Percentiles rank a stretch among this genome's conserved stretches.
phyloP scores from a whole-genome alignment of 768 basidiomycete genomes.

The Cystofilobasidium macerans region DNA sequence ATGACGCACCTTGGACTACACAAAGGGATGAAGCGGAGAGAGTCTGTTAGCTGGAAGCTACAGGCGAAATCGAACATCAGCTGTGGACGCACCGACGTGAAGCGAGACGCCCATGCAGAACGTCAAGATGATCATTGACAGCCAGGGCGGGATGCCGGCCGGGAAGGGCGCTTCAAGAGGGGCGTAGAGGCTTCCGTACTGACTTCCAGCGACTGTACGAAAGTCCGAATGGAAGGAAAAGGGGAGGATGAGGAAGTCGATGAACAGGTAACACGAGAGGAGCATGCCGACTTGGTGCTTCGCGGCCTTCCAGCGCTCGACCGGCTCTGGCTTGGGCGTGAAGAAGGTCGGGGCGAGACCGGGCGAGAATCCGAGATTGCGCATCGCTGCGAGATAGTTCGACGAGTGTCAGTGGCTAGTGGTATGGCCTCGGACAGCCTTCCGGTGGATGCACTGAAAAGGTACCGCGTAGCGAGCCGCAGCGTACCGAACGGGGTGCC shows the following conservation, averaged over 20 bases:
- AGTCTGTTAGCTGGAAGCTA: too few species aligned
- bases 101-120: constrained; percentile 11
- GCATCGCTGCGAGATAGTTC: background rate
- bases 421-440: background rate
- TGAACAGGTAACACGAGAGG: constrained; percentile 10
- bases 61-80: background rate
- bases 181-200: constrained; percentile 15
- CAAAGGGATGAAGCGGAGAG: too few species aligned
- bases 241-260: constrained; percentile 18
- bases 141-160: background rate
- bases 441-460: background rate
- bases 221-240: constrained; percentile 17
- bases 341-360: constrained; percentile 17
- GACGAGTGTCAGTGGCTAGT: background rate
- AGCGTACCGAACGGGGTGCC: background rate
- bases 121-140: constrained; percentile 5
- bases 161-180: background rate
- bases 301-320: constrained; percentile 5
- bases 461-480: constrained; percentile 6
- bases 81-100: background rate
- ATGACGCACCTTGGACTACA: background rate
- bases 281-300: background rate
- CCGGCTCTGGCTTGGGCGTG: constrained; percentile 1
- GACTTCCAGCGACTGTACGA: background rate
- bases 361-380: constrained; percentile 22